Evolutionary conservation across 768 basidiomycete genomes (phyloP).

Genomic region (Amanita pseudoporphyria): DNA sequence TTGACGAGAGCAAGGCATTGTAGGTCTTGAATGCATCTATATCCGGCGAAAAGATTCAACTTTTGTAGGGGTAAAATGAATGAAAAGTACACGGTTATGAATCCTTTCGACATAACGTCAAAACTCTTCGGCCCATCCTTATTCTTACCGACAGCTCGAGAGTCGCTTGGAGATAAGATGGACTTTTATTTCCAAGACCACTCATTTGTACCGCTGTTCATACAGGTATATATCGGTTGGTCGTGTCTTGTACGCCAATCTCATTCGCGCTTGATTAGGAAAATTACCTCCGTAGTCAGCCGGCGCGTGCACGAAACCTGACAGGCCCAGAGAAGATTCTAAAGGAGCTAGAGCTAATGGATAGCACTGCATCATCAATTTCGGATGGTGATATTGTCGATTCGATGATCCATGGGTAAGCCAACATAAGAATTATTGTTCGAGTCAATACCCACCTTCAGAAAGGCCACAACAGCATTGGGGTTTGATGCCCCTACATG

Average conservation of each 20-base stretch:
- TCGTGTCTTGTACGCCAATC: background rate
- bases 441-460: background rate
- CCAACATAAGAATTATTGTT: constrained; percentile 5
- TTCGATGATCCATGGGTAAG: constrained; percentile 84
- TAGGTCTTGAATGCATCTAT: constrained; percentile 29
- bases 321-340: constrained; percentile 56
- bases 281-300: constrained; percentile 86
- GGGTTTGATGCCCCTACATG: constrained; percentile 91
- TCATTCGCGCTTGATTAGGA: constrained; percentile 43
- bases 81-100: constrained; percentile 86
- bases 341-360: constrained; percentile 74
- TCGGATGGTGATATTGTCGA: constrained; percentile 95
- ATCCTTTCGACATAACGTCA: constrained; percentile 86
- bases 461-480: constrained; percentile 88
- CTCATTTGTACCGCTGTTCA: constrained; percentile 88
- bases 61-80: constrained; percentile 67
- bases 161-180: constrained; percentile 85
- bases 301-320: constrained; percentile 45
- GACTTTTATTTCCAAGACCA: constrained; percentile 97
- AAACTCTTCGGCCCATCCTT: constrained; percentile 88
- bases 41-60: background rate
- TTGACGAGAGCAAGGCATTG: constrained; percentile 89
- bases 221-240: constrained; percentile 54
- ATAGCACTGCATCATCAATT: constrained; percentile 83
- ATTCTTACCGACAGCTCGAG: constrained; percentile 73